phyloP scores from a whole-genome alignment of 768 basidiomycete species.

The Lactarius indigo region DNA sequence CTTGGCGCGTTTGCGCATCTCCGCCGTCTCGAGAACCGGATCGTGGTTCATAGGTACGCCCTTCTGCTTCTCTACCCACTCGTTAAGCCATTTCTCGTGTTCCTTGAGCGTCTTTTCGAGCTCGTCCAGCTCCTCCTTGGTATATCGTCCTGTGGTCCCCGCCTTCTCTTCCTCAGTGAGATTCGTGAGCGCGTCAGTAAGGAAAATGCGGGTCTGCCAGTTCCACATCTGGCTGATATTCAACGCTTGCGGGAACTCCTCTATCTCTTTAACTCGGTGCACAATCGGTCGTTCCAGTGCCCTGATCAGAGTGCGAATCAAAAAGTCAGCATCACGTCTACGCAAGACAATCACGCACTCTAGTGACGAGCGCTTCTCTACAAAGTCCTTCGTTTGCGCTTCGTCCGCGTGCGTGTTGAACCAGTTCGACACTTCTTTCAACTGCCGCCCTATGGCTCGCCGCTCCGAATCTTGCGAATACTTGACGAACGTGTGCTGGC shows the following conservation, averaged over 20 bases:
- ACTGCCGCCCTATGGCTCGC: constrained; percentile 54
- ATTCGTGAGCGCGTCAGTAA: constrained; percentile 73
- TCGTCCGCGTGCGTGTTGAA: constrained; percentile 78
- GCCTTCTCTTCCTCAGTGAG: constrained; percentile 59
- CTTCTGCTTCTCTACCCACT: constrained; percentile 81
- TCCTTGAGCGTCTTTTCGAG: constrained; percentile 76
- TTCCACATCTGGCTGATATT: constrained; percentile 85
- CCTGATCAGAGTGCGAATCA: constrained; percentile 38
- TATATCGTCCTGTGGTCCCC: constrained; percentile 74
- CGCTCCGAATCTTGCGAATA: constrained; percentile 78
- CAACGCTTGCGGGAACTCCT: constrained; percentile 77
- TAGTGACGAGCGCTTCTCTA: constrained; percentile 70
- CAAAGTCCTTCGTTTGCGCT: constrained; percentile 72
- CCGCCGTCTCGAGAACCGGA: constrained; percentile 79
- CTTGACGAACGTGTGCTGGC: constrained; percentile 74
- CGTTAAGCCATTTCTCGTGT: constrained; percentile 80
- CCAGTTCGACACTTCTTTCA: constrained; percentile 80
- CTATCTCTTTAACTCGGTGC: constrained; percentile 85
- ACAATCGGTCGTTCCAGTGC: constrained; percentile 76
- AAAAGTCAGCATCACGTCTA: not conserved
- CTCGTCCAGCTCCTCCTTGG: constrained; percentile 74
- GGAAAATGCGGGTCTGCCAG: constrained; percentile 85
- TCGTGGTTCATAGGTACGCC: constrained; percentile 67
- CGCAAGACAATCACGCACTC: constrained; percentile 59
- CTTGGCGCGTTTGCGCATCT: constrained; percentile 83